Percentiles rank a stretch among this genome's conserved stretches.
These are phyloP conservation scores for Zea luxurians DNA, from an alignment of 176 grass and related monocot species.

Conservation along the genomic window DNA sequence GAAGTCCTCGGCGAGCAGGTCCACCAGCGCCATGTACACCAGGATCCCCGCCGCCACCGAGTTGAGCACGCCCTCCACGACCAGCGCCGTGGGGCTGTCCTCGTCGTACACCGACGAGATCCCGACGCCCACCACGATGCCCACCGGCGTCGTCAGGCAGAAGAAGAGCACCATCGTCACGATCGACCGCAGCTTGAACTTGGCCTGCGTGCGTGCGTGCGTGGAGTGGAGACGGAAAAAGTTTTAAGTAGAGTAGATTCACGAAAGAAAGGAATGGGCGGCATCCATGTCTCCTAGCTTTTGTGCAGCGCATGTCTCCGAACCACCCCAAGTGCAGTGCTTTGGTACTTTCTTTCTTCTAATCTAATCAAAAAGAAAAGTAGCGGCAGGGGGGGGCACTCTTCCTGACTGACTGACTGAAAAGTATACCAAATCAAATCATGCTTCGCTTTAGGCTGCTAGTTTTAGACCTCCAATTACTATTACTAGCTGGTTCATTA, in stretches of 20 bases:
- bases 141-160: constrained; percentile 61
- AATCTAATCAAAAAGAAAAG: no score
- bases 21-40: constrained; percentile 71
- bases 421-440: no score
- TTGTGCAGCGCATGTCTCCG: neutral
- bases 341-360: constrained; percentile 30
- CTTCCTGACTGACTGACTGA: no score
- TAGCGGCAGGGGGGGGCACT: no score
- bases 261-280: neutral
- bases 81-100: constrained; percentile 54
- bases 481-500: no score
- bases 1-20: constrained; percentile 76
- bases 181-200: constrained; percentile 45
- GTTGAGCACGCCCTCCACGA: constrained; percentile 64
- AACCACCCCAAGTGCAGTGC: constrained; percentile 30
- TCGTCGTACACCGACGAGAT: constrained; percentile 65
- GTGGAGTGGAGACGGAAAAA: no score
- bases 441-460: no score
- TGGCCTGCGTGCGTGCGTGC: constrained; percentile 50
- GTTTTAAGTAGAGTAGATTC: no score
- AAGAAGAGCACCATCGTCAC: constrained; percentile 65
- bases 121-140: constrained; percentile 52
- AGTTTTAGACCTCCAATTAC: no score
- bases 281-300: neutral
- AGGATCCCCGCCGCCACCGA: constrained; percentile 64